phyloP scores from a whole-genome alignment of 495 filamentous ascomycete species.

The Oidiodendron maius region DNA sequence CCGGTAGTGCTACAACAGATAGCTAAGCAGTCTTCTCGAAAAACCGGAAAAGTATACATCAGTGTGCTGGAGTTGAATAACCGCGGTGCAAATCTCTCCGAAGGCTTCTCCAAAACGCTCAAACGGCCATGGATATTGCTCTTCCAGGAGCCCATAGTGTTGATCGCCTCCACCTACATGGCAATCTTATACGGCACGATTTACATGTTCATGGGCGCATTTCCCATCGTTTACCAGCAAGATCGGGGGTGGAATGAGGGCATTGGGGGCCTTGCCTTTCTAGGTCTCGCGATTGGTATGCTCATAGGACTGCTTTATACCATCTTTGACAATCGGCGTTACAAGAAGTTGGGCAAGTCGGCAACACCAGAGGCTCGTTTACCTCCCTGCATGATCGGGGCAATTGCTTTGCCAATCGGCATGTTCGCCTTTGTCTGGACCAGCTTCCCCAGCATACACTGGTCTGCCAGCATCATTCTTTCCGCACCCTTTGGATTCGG shows the following conservation, averaged over 20 bases:
- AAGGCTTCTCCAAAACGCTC: slow-evolving; percentile 40
- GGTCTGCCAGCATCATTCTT: slow-evolving; percentile 30
- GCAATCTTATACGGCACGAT: slow-evolving; percentile 65
- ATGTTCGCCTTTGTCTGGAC: slow-evolving; percentile 59
- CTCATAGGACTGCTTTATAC: slow-evolving; percentile 58
- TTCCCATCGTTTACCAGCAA: slow-evolving; percentile 70
- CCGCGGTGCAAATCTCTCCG: slow-evolving; percentile 24
- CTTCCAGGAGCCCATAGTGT: slow-evolving; percentile 72
- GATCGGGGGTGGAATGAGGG: slow-evolving; percentile 67
- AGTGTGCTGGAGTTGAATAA: slow-evolving; percentile 40
- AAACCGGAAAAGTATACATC: slow-evolving; percentile 58
- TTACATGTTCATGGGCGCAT: slow-evolving; percentile 86
- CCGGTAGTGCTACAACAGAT: slow-evolving; percentile 64
- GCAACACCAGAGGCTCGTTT: slow-evolving; percentile 44
- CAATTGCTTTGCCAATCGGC: slow-evolving; percentile 17
- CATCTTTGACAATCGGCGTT: slow-evolving; percentile 53
- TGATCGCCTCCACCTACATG: slow-evolving; percentile 70
- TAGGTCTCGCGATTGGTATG: slow-evolving; percentile 79
- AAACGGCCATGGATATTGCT: slow-evolving; percentile 47
- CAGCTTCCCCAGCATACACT: slow-evolving; percentile 20
- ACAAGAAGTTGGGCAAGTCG: too few relatives aligned
- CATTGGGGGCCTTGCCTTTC: slow-evolving; percentile 70
- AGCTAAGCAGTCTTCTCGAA: slow-evolving; percentile 57
- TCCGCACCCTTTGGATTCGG: slow-evolving; percentile 46
- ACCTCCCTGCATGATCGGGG: slow-evolving; percentile 39